phyloP scores from a whole-genome alignment of 305 asterid species.

The Fraxinus xanthoxyloides region DNA sequence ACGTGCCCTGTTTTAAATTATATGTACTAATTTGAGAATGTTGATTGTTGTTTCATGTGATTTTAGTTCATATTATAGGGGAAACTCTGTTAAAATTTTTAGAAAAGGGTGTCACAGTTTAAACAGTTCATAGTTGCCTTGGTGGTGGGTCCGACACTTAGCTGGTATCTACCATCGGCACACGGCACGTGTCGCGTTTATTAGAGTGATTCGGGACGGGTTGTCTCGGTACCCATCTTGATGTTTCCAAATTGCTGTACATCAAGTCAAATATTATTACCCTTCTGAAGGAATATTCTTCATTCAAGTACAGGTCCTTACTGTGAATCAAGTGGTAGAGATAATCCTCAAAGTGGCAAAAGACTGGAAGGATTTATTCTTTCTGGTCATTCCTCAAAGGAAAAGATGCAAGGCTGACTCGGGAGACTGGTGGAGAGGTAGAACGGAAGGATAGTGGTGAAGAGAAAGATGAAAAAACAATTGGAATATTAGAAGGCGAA shows the following conservation, averaged over 20 bases:
- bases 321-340: slow-evolving; percentile 87
- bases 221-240: background rate
- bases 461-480: slow-evolving; percentile 20
- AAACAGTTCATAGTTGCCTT: too few species aligned
- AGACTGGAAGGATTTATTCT: slow-evolving; percentile 80
- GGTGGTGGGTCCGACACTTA: too few species aligned
- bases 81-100: too few species aligned
- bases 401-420: slow-evolving; percentile 59
- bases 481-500: slow-evolving; percentile 15
- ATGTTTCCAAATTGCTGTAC: background rate
- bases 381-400: slow-evolving; percentile 76
- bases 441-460: slow-evolving; percentile 26
- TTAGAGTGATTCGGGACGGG: too few species aligned
- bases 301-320: slow-evolving; percentile 56
- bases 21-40: too few species aligned
- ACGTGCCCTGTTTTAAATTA: too few species aligned
- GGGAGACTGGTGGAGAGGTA: slow-evolving; percentile 31
- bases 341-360: slow-evolving; percentile 71
- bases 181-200: too few species aligned
- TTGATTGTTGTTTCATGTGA: too few species aligned
- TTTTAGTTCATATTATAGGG: too few species aligned
- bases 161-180: too few species aligned
- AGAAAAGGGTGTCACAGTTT: too few species aligned
- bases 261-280: background rate
- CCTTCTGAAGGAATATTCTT: background rate